These are phyloP conservation scores for Neoarthrinium moseri DNA, from an alignment of 2,329 filamentous ascomycete genomes.

Conservation along the genomic window DNA sequence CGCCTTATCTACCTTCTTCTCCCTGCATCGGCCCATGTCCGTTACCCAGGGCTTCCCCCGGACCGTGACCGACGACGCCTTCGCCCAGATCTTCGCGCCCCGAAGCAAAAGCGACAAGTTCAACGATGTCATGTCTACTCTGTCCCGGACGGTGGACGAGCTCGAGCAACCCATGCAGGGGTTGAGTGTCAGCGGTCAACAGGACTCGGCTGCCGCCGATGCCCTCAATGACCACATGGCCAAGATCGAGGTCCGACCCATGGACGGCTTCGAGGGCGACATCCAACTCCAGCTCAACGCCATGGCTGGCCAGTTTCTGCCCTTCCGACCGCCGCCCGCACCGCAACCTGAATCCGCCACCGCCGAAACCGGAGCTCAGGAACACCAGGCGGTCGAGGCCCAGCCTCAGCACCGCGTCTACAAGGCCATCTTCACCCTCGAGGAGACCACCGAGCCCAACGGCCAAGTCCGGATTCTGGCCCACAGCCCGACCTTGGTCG, in stretches of 20 bases:
- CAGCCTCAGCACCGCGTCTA: slow-evolving; percentile 54
- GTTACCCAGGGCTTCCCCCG: slow-evolving; percentile 79
- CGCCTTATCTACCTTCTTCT: slow-evolving; percentile 89
- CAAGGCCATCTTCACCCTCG: slow-evolving; percentile 65
- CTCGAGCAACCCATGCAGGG: slow-evolving; percentile 58
- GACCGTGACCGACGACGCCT: slow-evolving; percentile 68
- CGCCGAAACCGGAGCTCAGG: slow-evolving; percentile 35
- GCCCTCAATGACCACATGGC: slow-evolving; percentile 44
- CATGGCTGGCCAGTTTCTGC: slow-evolving; percentile 69
- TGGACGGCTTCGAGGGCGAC: slow-evolving; percentile 56
- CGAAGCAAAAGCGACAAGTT: slow-evolving; percentile 50
- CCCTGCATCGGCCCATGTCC: slow-evolving; percentile 90
- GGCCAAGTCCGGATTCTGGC: slow-evolving; percentile 61
- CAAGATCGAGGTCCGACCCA: slow-evolving; percentile 52
- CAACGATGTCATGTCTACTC: slow-evolving; percentile 64
- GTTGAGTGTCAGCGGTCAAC: slow-evolving; percentile 39
- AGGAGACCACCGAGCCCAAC: slow-evolving; percentile 60
- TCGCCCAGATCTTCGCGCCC: slow-evolving; percentile 78
- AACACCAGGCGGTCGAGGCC: slow-evolving; percentile 30
- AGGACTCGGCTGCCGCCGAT: slow-evolving; percentile 30
- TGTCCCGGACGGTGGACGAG: slow-evolving; percentile 58
- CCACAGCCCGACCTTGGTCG: slow-evolving; percentile 57
- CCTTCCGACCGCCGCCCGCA: slow-evolving; percentile 82
- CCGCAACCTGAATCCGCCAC: slow-evolving; percentile 59
- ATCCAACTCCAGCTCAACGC: slow-evolving; percentile 67